phyloP scores from a whole-genome alignment of 139 green algal genomes.

The Edaphochlamys debaryana region DNA sequence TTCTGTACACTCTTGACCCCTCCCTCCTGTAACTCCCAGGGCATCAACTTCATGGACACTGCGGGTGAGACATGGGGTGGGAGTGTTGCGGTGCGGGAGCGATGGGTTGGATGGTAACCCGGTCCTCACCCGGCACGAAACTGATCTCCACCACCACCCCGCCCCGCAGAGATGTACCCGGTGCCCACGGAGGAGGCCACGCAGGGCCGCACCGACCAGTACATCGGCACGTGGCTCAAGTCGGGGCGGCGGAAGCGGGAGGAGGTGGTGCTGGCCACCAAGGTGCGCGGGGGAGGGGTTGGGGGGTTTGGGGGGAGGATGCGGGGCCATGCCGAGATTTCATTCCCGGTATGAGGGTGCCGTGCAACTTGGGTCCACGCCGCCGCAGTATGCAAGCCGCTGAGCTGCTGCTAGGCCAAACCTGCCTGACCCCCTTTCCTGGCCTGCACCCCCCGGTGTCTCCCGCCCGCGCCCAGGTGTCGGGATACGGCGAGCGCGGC shows the following conservation, averaged over 20 bases:
- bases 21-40: conserved; percentile 9
- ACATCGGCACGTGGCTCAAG: conserved; percentile 89
- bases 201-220: conserved; percentile 83
- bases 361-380: too few relatives aligned
- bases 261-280: conserved; percentile 85
- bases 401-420: too few relatives aligned
- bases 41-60: conserved; percentile 94
- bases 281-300: conserved; percentile 67
- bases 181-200: conserved; percentile 66
- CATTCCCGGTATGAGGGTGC: too few relatives aligned
- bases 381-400: too few relatives aligned
- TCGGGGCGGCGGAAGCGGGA: conserved; percentile 59
- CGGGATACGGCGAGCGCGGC: conserved; percentile 69
- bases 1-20: neutral
- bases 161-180: too few relatives aligned
- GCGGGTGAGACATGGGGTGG: conserved; percentile 75
- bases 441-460: too few relatives aligned
- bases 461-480: conserved; percentile 60
- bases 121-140: neutral
- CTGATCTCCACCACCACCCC: neutral
- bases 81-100: too few relatives aligned
- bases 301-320: neutral
- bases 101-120: neutral
- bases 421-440: too few relatives aligned
- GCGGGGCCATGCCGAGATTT: too few relatives aligned